Conservation (phyloP, 1,284 basidiomycete genomes). For the Laetiporus sulphureus region DNA sequence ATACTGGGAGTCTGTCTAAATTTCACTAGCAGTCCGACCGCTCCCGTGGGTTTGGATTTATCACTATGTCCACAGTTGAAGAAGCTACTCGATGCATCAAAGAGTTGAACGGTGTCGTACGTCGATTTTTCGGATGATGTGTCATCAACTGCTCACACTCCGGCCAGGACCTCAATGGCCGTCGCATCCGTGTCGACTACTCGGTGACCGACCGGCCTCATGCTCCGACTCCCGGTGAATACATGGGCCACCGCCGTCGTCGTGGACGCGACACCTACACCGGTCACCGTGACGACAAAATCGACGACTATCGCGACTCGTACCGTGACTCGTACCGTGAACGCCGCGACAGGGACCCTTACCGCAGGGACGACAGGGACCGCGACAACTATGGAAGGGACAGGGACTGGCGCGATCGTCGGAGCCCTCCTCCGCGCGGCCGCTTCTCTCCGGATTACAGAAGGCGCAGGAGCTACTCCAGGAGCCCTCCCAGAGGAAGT, state of each 20-base stretch:
- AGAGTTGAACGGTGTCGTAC: conserved; percentile 87
- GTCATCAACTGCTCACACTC: not conserved
- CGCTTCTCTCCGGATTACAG: conserved; percentile 72
- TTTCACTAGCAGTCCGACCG: conserved; percentile 74
- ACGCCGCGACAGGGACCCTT: conserved; percentile 42
- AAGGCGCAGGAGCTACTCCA: conserved; percentile 68
- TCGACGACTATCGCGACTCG: conserved; percentile 45
- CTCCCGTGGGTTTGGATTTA: conserved; percentile 96
- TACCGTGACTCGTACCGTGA: conserved; percentile 35
- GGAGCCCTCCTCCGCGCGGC: conserved; percentile 59
- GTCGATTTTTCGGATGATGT: conserved; percentile 24
- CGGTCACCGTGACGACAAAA: conserved; percentile 30
- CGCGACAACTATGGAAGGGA: conserved; percentile 42
- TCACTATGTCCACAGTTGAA: conserved; percentile 84
- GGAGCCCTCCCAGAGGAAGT: conserved; percentile 70
- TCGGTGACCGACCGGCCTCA: conserved; percentile 93
- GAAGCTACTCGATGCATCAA: conserved; percentile 87
- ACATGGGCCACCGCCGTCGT: conserved; percentile 89
- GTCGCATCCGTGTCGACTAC: conserved; percentile 94
- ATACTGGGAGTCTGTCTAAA: conserved; percentile 7
- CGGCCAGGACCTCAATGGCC: conserved; percentile 83
- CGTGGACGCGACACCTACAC: conserved; percentile 52
- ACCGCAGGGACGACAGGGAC: conserved; percentile 44
- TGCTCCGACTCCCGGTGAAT: conserved; percentile 94
- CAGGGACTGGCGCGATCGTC: conserved; percentile 47